Conservation (phyloP, 176 grass and related monocot species). For the Oryza meridionalis region DNA sequence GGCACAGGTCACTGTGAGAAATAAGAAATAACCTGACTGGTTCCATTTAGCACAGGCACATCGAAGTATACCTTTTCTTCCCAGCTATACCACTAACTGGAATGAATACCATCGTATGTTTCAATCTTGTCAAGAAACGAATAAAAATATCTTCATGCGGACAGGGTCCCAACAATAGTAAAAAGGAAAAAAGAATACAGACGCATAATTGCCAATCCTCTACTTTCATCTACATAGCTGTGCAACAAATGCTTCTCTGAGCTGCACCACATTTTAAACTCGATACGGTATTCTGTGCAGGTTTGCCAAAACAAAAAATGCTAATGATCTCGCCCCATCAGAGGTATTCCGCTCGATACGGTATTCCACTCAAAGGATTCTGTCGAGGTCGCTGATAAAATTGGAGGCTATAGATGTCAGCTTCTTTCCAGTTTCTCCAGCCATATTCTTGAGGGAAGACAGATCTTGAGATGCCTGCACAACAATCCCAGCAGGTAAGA, state of each 20-base stretch:
- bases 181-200: conserved; percentile 19
- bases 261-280: conserved; percentile 1
- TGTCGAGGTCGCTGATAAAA: conserved; percentile 83
- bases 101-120: conserved; percentile 20
- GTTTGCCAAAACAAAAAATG: not conserved
- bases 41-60: conserved; percentile 5
- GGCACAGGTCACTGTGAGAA: not conserved
- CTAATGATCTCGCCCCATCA: not conserved
- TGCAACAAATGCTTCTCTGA: conserved; percentile 36
- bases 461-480: conserved; percentile 84
- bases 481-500: conserved; percentile 12
- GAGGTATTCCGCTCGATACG: too few species aligned
- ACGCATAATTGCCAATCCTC: conserved; percentile 16
- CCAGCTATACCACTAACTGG: not conserved
- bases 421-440: conserved; percentile 89
- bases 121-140: conserved; percentile 30
- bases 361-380: conserved; percentile 80
- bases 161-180: not conserved
- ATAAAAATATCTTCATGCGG: conserved; percentile 30
- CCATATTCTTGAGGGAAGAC: conserved; percentile 90
- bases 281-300: conserved; percentile 7
- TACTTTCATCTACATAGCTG: conserved; percentile 51
- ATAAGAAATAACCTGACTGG: not conserved
- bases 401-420: conserved; percentile 80
- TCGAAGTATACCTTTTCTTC: not conserved